phyloP scores from a whole-genome alignment of 495 filamentous ascomycete species.

The Aspergillus nanangensis region DNA sequence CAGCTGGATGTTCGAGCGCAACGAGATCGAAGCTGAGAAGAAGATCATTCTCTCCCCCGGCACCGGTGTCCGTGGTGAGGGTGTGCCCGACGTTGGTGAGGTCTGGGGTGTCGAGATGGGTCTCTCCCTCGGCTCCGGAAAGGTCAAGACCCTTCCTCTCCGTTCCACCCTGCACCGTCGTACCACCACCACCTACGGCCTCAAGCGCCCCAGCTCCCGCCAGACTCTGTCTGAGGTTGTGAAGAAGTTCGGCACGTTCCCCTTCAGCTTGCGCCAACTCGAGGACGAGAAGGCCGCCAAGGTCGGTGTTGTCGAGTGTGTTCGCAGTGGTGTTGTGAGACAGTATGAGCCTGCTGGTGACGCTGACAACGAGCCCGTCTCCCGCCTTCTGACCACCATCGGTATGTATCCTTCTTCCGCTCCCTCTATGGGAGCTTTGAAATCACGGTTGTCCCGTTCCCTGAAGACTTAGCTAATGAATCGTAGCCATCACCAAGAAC shows the following conservation, averaged over 20 bases:
- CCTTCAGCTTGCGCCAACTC: slow-evolving; percentile 94
- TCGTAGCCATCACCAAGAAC: slow-evolving; percentile 94
- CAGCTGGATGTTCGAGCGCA: slow-evolving; percentile 89
- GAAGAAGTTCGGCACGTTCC: slow-evolving; percentile 96
- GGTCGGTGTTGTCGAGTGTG: slow-evolving; percentile 92
- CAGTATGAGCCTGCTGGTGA: slow-evolving; percentile 95
- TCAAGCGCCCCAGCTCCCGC: slow-evolving; percentile 89
- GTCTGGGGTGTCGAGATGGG: slow-evolving; percentile 98
- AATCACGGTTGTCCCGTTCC: too few species aligned
- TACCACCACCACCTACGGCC: slow-evolving; percentile 79
- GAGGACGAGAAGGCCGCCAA: slow-evolving; percentile 96
- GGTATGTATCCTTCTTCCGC: slow-evolving; percentile 52
- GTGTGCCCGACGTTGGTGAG: slow-evolving; percentile 83
- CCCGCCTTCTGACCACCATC: slow-evolving; percentile 81
- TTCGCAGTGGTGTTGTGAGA: slow-evolving; percentile 81
- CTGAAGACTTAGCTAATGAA: neutral
- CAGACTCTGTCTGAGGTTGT: slow-evolving; percentile 87
- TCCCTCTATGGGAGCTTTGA: neutral
- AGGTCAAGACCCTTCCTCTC: slow-evolving; percentile 85
- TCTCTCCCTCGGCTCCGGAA: slow-evolving; percentile 83
- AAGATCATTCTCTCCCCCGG: slow-evolving; percentile 92
- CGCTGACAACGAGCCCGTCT: slow-evolving; percentile 78
- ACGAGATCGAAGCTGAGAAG: slow-evolving; percentile 97
- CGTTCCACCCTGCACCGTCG: slow-evolving; percentile 88
- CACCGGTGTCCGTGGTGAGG: slow-evolving; percentile 84